Base-by-base conservation (phyloP, 768 basidiomycete species). In the Thelephora aurantiotincta region DNA sequence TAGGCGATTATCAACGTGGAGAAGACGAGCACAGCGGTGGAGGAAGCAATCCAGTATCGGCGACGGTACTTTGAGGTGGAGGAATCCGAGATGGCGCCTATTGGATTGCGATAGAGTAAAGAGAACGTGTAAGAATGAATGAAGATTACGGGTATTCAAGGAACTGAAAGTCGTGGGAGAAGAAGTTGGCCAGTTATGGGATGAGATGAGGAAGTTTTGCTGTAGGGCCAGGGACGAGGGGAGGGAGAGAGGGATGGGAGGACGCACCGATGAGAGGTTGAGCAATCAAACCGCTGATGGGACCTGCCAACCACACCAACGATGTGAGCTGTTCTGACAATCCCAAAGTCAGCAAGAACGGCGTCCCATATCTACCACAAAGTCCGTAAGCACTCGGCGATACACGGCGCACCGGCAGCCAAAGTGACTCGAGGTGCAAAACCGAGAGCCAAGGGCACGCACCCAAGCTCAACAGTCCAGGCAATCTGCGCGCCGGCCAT, bases 401-500 rank as follows among this genome's bases (percentile, higher is more conserved):
- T 19, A 42, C 26, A 20, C 33, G 35, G 16, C 16, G 38, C 20
- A 14, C 41, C 30, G 26, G 9, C n/a, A 46, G 23, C 13, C 41
- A 22, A 35, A 20, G 35, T 20, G 12, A 19, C 13, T 19, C 23
- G 13, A 6, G 14, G 35, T 14, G 45, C 26, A 41, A 26, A 20
- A n/a, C n/a, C n/a, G n/a, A n/a, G n/a, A n/a, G n/a, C n/a, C n/a
- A 30, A 9, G 14, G 16, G 35, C 23, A 65, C 82, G 53, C 57
- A 92, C 90, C 89, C 90, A 20, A 93, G 76, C 59, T 94, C 91
- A 3, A 96, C 84, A 1, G 91, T 94, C 93, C 93, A 97, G 1
- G 89, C 84, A 20, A 97, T 80, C 65, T 96, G 88, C 5, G 86
- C 88, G 13, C 94, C 94, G 38, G 80, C 90, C 86, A 98, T 93